Base-by-base conservation (phyloP, 768 basidiomycete genomes). In the Boletus vermiculosoides region DNA sequence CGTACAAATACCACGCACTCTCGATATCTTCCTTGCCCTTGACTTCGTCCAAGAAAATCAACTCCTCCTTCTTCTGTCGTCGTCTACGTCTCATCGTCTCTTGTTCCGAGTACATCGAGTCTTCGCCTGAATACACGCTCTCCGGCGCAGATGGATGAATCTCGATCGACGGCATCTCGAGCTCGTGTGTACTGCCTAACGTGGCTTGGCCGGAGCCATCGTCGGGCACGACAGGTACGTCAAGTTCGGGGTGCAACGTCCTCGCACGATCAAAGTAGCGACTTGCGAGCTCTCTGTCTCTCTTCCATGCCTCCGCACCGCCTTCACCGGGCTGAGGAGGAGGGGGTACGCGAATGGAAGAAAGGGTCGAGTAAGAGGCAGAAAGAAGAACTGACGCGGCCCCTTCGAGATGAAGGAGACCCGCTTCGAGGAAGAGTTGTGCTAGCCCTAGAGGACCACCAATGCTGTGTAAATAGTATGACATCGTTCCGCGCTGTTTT, bases 351-450 rank as follows among this genome's bases (percentile, higher is more conserved):
- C 90, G 85, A 58, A 92, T 82, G 15, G 90, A 91, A 3, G 90
- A 87, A 22, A 92, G 78, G 41, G 87, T 88, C 18, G 88, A 85
- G 65, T 86, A 87, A 1, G 90, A 88, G 4, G 87, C 83, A 5
- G 87, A 79, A 31, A 91, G 80, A 31, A 92, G 77, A n/a, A 78
- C 76, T 0, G 85, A 80, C 18, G 90, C 89, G 15, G 87, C 81
- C 8, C 90, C 90, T 69, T 92, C 90, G n/a, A 92, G 78, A 66
- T 92, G 83, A 31, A 92, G 81, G 28, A 91, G 77, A 4, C 90
- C 90, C 5, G 87, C 87, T 69, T 90, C 88, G 7, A 89, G 74
- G 70, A 90, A 92, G 10, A 92, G 82, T 55, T 84, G 86, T 1
- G 87, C 90, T 2, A 92, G 76, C 0, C 86, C 87, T 18, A 69